A percentile compares a stretch with the other conserved stretches of the same genome.
Evolutionary conservation across 2,329 filamentous ascomycete species (phyloP).

Genomic region (Hymenoscyphus repandus): DNA sequence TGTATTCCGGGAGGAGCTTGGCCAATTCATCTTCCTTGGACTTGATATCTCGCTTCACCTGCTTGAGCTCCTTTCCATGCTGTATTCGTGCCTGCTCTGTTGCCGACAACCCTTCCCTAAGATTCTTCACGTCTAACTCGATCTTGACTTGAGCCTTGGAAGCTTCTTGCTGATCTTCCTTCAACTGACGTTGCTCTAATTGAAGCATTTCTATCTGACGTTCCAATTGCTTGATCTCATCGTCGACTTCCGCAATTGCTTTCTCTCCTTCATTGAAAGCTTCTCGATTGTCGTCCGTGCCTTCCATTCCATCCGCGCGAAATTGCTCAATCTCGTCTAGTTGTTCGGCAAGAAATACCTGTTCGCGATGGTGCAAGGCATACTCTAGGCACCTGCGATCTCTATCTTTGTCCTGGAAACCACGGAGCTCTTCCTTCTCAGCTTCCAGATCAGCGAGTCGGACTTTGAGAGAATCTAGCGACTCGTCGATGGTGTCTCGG

Average conservation of each 20-base stretch:
- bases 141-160: constrained; percentile 77
- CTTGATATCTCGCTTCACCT: constrained; percentile 69
- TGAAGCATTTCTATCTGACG: constrained; percentile 80
- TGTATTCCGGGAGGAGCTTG: constrained; percentile 71
- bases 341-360: constrained; percentile 69
- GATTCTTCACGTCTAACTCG: constrained; percentile 76
- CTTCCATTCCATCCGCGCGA: constrained; percentile 76
- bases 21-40: constrained; percentile 72
- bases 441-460: constrained; percentile 86
- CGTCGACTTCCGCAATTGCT: constrained; percentile 69
- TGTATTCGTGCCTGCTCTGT: constrained; percentile 67
- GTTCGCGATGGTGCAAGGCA: constrained; percentile 86
- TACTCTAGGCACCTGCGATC: constrained; percentile 91
- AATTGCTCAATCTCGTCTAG: constrained; percentile 80
- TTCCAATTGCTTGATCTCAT: constrained; percentile 71
- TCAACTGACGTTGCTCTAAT: constrained; percentile 80
- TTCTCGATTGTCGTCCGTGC: constrained; percentile 74
- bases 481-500: constrained; percentile 86
- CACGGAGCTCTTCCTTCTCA: constrained; percentile 92
- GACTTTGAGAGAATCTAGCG: constrained; percentile 87
- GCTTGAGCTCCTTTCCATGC: constrained; percentile 66
- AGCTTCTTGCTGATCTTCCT: constrained; percentile 81
- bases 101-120: constrained; percentile 76
- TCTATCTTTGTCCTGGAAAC: constrained; percentile 90
- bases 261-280: constrained; percentile 75